Evolutionary conservation across 345 rosid genomes (phyloP).

Genomic region (Brassica nigra): DNA sequence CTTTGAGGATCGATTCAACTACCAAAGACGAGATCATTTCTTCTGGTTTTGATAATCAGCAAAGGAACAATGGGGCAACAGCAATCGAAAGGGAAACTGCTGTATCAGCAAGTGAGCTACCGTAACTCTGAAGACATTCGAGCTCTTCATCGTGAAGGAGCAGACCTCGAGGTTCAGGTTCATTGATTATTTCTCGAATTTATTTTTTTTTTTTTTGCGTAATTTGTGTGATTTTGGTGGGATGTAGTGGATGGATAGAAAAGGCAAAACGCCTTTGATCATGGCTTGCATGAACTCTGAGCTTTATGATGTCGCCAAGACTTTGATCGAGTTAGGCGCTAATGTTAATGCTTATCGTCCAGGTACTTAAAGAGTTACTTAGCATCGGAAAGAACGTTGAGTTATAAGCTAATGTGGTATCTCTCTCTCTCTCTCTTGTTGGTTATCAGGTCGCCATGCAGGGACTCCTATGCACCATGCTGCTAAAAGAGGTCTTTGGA

Average conservation of each 20-base stretch:
- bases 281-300: slow-evolving; percentile 73
- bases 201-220: neutral
- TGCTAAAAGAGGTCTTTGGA: slow-evolving; percentile 79
- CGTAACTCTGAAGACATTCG: slow-evolving; percentile 84
- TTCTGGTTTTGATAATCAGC: neutral
- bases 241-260: slow-evolving; percentile 78
- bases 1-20: too few species aligned
- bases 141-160: slow-evolving; percentile 73
- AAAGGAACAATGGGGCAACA: slow-evolving; percentile 70
- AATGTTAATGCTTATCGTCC: slow-evolving; percentile 85
- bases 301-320: slow-evolving; percentile 64
- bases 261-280: slow-evolving; percentile 92
- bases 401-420: neutral
- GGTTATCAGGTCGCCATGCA: slow-evolving; percentile 61
- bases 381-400: neutral
- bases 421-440: neutral
- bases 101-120: slow-evolving; percentile 72
- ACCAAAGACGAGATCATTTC: too few species aligned
- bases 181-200: neutral
- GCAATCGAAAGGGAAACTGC: slow-evolving; percentile 87
- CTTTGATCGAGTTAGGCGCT: slow-evolving; percentile 86
- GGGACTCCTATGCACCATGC: slow-evolving; percentile 99
- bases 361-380: slow-evolving; percentile 42
- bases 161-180: slow-evolving; percentile 70
- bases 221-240: neutral